Conservation (phyloP, 2,329 filamentous ascomycete species). For the Eutypa lata region DNA sequence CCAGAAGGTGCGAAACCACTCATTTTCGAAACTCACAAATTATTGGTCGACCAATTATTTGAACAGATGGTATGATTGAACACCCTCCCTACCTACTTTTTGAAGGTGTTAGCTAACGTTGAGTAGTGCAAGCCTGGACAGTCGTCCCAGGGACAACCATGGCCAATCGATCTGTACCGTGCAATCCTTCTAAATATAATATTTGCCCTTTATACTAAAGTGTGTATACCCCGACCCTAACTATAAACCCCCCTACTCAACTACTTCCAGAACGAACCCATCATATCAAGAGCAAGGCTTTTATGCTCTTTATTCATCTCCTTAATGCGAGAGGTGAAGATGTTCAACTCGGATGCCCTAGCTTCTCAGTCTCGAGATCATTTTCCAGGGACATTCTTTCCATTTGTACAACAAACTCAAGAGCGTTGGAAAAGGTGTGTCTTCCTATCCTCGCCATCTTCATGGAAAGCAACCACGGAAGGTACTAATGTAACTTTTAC, state of each 20-base stretch:
- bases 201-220: not conserved
- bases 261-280: not conserved
- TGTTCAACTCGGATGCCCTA: not conserved
- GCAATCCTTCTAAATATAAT: constrained; percentile 1
- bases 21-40: not conserved
- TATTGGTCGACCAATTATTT: constrained; percentile 1
- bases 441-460: not conserved
- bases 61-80: not conserved
- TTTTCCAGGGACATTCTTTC: constrained; percentile 1
- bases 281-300: not conserved
- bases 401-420: not conserved
- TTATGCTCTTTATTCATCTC: constrained; percentile 1
- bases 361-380: not conserved
- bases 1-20: not conserved
- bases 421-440: not conserved
- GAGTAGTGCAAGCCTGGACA: not conserved
- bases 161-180: constrained; percentile 1
- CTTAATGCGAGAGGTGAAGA: not conserved
- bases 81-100: not conserved
- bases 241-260: not conserved
- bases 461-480: not conserved
- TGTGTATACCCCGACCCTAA: not conserved
- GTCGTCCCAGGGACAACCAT: not conserved
- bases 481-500: not conserved
- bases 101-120: not conserved